These are phyloP conservation scores for Diversispora epigaea DNA, from an alignment of 192 early-diverging fungal species.

Conservation along the genomic window DNA sequence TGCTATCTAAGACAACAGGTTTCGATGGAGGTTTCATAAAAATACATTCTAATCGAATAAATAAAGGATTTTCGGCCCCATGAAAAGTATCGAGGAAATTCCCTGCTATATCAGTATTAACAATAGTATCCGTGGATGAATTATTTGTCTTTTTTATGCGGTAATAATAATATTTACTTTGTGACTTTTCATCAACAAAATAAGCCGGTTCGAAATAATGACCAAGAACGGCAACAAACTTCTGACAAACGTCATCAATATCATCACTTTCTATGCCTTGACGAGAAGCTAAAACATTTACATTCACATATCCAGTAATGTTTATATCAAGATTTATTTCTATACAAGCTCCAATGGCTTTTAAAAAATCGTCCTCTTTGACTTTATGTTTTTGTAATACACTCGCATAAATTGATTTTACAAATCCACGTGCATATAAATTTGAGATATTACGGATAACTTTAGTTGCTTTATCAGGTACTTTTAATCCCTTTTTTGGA, in stretches of 20 bases:
- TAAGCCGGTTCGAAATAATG: slow-evolving; percentile 63
- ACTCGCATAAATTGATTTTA: slow-evolving; percentile 53
- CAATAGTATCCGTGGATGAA: slow-evolving; percentile 40
- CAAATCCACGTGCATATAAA: slow-evolving; percentile 54
- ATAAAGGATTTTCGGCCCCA: slow-evolving; percentile 69
- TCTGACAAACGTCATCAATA: slow-evolving; percentile 41
- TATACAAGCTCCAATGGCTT: slow-evolving; percentile 48
- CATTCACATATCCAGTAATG: slow-evolving; percentile 58
- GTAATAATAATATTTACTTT: slow-evolving; percentile 70
- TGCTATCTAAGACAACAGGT: slow-evolving; percentile 40
- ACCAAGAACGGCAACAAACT: slow-evolving; percentile 58
- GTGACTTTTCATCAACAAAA: slow-evolving; percentile 35
- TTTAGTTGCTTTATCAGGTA: slow-evolving; percentile 12
- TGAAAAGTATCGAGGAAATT: slow-evolving; percentile 48
- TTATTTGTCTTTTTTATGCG: slow-evolving; percentile 48
- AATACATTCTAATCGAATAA: slow-evolving; percentile 66
- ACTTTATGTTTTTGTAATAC: slow-evolving; percentile 51
- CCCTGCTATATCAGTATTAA: slow-evolving; percentile 41
- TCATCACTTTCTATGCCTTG: slow-evolving; percentile 37
- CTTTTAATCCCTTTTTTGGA: background rate
- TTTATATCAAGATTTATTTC: slow-evolving; percentile 55
- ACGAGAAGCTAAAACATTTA: slow-evolving; percentile 44
- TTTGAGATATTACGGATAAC: slow-evolving; percentile 44
- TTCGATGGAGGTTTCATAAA: slow-evolving; percentile 52
- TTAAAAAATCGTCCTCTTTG: slow-evolving; percentile 47